Evolutionary conservation across 352 stramenopile genomes (phyloP), one percentile per base, ranked within the genome.

Genomic region (Phytophthora sp.): DNA sequence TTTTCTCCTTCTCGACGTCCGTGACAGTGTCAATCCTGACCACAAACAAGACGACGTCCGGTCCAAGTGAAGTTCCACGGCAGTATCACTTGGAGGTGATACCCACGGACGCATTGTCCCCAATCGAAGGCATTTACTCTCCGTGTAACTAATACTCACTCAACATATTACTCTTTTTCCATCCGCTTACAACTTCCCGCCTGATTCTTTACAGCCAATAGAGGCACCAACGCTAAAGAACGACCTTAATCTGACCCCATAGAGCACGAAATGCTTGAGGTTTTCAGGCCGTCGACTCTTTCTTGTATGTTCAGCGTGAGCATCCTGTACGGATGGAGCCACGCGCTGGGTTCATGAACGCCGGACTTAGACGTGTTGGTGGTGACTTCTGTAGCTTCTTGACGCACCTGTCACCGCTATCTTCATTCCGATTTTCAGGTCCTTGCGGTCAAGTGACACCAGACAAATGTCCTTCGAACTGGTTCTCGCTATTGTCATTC

Each of bases 1-100:
- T 81, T 66, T 74, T 67, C 24, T 57, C 50, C 62, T 87, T 85
- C 71, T 29, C 82, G 9, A 56, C 42, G 12, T 79, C 78, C 38
- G 42, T 83, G 30, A 51, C 45, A 7, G 45, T 87, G 39, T 82
- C 76, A 15, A 76, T 84, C 51, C 6, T 84, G 6, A 23, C 56
- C 4, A 39, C 57, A 12, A 61, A 16, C 18, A 57, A 74, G 29
- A 21, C 33, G 2, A n/a, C 30, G 3, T 59, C 49, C 29, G 26
- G 30, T 0, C 57, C 59, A n/a, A 50, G 38, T 18, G 59, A 74
- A 61, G 71, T 76, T 6, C 66, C 61, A 12, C 29, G 42, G 38
- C 71, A 63, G 30, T 76, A 76, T 49, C 51, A 70, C 55, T 36
- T 73, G 33, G 66, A 79, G 26, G 24, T 51, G 44, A 79, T 73